Percentiles rank a stretch among this genome's conserved stretches.
Conservation (phyloP, 768 basidiomycete genomes). For the Mycena crocata region DNA sequence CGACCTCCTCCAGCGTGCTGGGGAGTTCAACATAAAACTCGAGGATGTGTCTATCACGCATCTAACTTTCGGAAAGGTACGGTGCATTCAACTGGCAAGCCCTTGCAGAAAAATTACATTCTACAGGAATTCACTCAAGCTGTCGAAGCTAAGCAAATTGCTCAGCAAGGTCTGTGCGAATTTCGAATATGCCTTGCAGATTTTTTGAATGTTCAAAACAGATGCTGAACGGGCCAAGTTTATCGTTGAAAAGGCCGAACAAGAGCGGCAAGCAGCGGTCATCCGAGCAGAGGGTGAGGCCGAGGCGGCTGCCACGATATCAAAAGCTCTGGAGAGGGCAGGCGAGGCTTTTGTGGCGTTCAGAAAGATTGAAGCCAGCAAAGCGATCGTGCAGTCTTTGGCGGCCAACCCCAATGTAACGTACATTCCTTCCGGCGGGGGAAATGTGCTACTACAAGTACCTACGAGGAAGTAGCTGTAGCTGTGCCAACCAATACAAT, state of each 20-base stretch:
- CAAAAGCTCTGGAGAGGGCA: conserved; percentile 89
- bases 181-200: background rate
- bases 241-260: conserved; percentile 99
- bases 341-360: conserved; percentile 96
- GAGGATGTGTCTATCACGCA: conserved; percentile 99
- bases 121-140: conserved; percentile 92
- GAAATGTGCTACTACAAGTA: conserved; percentile 87
- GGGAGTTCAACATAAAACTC: conserved; percentile 94
- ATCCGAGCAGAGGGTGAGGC: conserved; percentile 99
- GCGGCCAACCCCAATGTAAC: conserved; percentile 85
- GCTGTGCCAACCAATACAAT: too few relatives aligned
- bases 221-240: conserved; percentile 99
- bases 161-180: conserved; percentile 84
- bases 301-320: conserved; percentile 95
- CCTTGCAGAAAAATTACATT: conserved; percentile 19
- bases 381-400: conserved; percentile 94
- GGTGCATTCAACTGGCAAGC: conserved; percentile 26
- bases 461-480: conserved; percentile 69
- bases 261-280: conserved; percentile 98
- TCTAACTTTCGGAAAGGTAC: conserved; percentile 86
- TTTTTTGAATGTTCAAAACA: conserved; percentile 44
- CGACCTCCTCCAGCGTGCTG: conserved; percentile 92
- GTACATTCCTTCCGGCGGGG: conserved; percentile 85
- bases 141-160: conserved; percentile 99
- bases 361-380: conserved; percentile 96